Evolutionary conservation across 306 rosid genomes (phyloP), one percentile per base, ranked within the genome.

Genomic region (Cucumis cinereus): DNA sequence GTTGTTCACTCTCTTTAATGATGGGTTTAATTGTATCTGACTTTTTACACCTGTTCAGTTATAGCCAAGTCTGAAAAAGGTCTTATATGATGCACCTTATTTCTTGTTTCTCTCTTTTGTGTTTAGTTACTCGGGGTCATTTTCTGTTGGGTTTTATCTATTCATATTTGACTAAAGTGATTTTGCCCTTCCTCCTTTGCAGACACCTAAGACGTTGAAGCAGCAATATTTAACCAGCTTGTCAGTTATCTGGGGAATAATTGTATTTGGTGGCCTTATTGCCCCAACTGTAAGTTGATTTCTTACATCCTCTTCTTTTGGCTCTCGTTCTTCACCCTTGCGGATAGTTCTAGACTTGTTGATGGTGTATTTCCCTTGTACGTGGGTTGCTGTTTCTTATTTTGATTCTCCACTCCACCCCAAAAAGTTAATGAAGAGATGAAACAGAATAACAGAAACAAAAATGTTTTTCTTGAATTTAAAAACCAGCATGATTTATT

Each of bases 161-260:
- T 77, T 56, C 43, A 19, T 47, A 69, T 79, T 58, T 28, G 40
- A 49, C 74, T 82, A 52, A 74, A 73, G 19, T 60, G 43, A 12
- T 33, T 49, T 33, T 49, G 11, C 60, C 33, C 73, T 61, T 76
- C 49, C 4, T 72, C 58, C 33, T 33, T 56, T 50, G 12, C 79
- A 90, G 97, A 91, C 97, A 4, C 91, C 91, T 77, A 94, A 77
- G 90, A 86, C 90, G 24, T 50, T 94, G 89, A 91, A 89, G 95
- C 87, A 91, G 86, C 93, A 91, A 70, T 90, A 91, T 80, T 77
- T 88, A 47, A 91, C 96, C 38, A 87, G 98, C 69, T 38, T 78
- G 15, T 84, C 94, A 20, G 59, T 94, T 81, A 86, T 90, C 73
- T 85, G 91, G 54, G 94, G 87, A 35, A 84, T 90, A 84, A 90